Conservation (phyloP, 2,329 filamentous ascomycete genomes). For the Penicillium palitans region DNA sequence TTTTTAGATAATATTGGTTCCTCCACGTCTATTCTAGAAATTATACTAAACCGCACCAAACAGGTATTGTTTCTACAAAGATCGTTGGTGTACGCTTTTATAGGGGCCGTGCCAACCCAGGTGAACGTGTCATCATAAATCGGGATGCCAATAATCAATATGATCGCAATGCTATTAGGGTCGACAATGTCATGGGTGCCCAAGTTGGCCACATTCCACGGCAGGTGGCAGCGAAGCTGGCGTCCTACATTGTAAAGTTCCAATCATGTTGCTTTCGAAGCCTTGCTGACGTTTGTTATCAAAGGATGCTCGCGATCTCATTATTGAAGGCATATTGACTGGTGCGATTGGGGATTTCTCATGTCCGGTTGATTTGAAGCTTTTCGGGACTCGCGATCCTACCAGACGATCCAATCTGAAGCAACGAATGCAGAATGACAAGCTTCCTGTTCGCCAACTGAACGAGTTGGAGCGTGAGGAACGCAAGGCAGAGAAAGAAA, state of each 20-base stretch:
- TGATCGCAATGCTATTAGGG: conserved; percentile 73
- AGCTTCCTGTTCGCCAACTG: conserved; percentile 57
- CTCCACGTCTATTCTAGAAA: not conserved
- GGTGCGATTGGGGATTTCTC: conserved; percentile 68
- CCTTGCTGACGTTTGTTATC: conserved; percentile 16
- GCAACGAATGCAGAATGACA: conserved; percentile 62
- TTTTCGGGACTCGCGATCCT: conserved; percentile 68
- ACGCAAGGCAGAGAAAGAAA: conserved; percentile 47
- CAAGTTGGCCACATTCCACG: conserved; percentile 80
- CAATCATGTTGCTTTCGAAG: not conserved
- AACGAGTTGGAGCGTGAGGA: conserved; percentile 58
- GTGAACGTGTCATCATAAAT: conserved; percentile 63
- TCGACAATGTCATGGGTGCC: conserved; percentile 70
- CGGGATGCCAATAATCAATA: conserved; percentile 69
- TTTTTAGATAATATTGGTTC: not conserved
- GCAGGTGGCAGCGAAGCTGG: conserved; percentile 67
- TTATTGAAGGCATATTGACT: conserved; percentile 68
- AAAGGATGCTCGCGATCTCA: conserved; percentile 58
- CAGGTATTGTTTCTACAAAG: conserved; percentile 50
- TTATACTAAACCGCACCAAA: conserved; percentile 1
- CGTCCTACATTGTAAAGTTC: conserved; percentile 64
- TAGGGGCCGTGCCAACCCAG: conserved; percentile 59
- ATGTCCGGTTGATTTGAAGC: conserved; percentile 67
- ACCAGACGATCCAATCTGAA: conserved; percentile 57
- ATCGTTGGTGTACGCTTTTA: conserved; percentile 66